phyloP scores from a whole-genome alignment of 495 filamentous ascomycete genomes.

The Penicillium waksmanii region DNA sequence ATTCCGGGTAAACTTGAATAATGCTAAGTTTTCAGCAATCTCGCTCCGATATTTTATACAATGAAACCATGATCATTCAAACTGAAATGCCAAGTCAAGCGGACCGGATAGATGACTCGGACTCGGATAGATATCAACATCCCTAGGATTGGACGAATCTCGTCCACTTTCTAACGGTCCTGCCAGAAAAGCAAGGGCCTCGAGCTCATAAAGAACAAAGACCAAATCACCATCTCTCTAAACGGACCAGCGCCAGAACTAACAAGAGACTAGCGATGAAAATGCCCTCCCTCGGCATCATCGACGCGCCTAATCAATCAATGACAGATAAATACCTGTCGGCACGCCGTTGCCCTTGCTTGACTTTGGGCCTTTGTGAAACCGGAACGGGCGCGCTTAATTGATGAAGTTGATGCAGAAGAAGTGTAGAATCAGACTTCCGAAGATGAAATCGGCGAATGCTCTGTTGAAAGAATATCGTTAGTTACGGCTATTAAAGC shows the following conservation, averaged over 20 bases:
- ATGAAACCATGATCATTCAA: constrained; percentile 11
- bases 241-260: constrained; percentile 16
- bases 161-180: neutral
- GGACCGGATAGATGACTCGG: neutral
- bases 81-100: neutral
- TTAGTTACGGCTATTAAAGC: neutral
- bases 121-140: constrained; percentile 4
- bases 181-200: neutral
- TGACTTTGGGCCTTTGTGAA: neutral
- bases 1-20: too few relatives aligned
- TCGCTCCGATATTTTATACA: constrained; percentile 21
- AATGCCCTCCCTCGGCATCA: neutral
- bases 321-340: too few relatives aligned
- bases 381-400: constrained; percentile 43
- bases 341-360: too few relatives aligned
- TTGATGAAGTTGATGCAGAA: constrained; percentile 99
- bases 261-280: neutral
- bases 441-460: constrained; percentile 95
- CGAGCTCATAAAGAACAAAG: neutral
- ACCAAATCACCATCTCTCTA: constrained; percentile 2
- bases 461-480: constrained; percentile 47
- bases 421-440: constrained; percentile 94
- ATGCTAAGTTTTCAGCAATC: neutral
- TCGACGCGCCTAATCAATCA: neutral
- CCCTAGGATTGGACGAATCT: neutral